Evolutionary conservation across 2,329 filamentous ascomycete genomes (phyloP).

Genomic region (Talaromyces verruculosus): DNA sequence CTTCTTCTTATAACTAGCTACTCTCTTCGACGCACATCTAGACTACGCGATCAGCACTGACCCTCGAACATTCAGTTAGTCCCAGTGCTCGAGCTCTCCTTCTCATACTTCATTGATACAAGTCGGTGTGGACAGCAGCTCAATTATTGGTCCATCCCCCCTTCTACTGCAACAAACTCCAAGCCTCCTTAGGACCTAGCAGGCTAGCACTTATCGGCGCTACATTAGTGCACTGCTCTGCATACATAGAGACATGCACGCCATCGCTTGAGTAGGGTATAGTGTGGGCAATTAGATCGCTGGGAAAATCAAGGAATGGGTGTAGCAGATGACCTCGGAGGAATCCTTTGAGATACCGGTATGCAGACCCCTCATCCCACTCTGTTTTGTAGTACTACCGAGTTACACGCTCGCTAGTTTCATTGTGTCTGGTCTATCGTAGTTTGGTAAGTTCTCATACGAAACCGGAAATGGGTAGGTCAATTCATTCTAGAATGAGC

Average conservation of each 20-base stretch:
- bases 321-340: constrained; percentile 10
- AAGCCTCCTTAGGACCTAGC: not conserved
- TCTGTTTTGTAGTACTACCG: not conserved
- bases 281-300: constrained; percentile 1
- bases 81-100: not conserved
- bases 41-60: constrained; percentile 2
- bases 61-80: not conserved
- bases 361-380: not conserved
- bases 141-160: constrained; percentile 3
- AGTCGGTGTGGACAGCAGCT: not conserved
- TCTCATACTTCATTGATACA: not conserved
- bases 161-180: not conserved
- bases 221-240: constrained; percentile 5
- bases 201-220: not conserved
- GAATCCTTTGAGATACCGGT: not conserved
- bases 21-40: not conserved
- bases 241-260: not conserved
- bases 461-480: too few relatives aligned
- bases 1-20: not conserved
- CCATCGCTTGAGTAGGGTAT: not conserved
- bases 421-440: not conserved
- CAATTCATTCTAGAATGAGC: too few relatives aligned
- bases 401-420: not conserved
- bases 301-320: constrained; percentile 13
- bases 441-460: too few relatives aligned